These are phyloP conservation scores for Verticillium longisporum DNA, from an alignment of 2,329 filamentous ascomycete genomes.

Conservation along the genomic window DNA sequence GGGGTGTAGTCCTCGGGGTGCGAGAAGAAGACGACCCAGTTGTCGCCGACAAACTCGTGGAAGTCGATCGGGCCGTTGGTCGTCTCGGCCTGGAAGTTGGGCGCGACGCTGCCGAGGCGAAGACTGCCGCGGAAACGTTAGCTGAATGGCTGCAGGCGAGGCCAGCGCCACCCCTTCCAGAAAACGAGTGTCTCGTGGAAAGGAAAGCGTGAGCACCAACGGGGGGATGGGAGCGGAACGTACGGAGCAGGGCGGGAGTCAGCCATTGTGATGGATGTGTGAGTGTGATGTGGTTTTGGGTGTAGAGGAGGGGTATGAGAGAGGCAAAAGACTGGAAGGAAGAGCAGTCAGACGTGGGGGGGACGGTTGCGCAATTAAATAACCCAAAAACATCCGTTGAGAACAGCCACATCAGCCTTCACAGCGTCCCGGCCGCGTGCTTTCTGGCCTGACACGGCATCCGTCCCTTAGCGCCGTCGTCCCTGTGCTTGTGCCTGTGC, in stretches of 20 bases:
- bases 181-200: no score
- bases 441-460: background rate
- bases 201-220: no score
- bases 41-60: constrained; percentile 73
- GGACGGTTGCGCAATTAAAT: constrained; percentile 3
- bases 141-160: background rate
- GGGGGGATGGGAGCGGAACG: background rate
- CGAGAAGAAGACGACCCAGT: constrained; percentile 77
- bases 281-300: background rate
- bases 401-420: background rate
- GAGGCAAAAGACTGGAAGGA: background rate
- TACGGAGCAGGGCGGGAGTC: constrained; percentile 13
- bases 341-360: background rate
- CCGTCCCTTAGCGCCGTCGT: background rate
- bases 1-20: constrained; percentile 90
- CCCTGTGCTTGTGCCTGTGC: background rate
- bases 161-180: no score
- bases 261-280: constrained; percentile 10
- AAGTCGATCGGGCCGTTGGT: constrained; percentile 74
- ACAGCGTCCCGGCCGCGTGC: background rate
- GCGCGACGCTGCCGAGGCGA: constrained; percentile 60
- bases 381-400: background rate
- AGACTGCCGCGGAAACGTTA: constrained; percentile 32
- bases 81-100: constrained; percentile 79
- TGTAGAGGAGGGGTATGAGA: background rate